Percentiles rank a stretch among this genome's conserved stretches.
Evolutionary conservation across 2,329 filamentous ascomycete species (phyloP).

Genomic region (Trichophyton schoenleinii): DNA sequence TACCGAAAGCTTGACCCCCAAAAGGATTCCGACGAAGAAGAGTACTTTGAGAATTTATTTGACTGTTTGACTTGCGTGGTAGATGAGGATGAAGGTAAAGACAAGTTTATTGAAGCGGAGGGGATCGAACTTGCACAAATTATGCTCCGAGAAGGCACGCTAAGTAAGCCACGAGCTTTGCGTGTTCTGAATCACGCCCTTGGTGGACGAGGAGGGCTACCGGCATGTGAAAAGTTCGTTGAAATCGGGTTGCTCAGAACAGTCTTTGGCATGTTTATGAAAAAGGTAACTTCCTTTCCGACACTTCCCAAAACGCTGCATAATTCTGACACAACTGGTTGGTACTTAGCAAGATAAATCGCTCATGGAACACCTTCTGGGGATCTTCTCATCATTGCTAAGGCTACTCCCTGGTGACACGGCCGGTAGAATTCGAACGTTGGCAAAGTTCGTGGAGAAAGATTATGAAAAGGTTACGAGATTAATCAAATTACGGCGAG

Average conservation of each 20-base stretch:
- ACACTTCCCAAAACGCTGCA: neutral
- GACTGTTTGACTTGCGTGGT: conserved; percentile 71
- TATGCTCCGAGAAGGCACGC: conserved; percentile 80
- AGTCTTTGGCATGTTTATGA: conserved; percentile 78
- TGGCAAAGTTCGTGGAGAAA: conserved; percentile 93
- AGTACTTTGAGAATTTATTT: conserved; percentile 90
- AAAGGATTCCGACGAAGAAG: conserved; percentile 78
- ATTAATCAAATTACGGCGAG: conserved; percentile 57
- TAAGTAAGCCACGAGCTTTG: conserved; percentile 64
- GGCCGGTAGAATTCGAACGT: conserved; percentile 62
- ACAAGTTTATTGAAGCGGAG: conserved; percentile 75
- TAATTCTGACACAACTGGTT: conserved; percentile 13
- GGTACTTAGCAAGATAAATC: conserved; percentile 45
- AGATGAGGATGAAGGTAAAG: conserved; percentile 62
- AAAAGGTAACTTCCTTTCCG: conserved; percentile 38
- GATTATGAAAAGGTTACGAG: conserved; percentile 73
- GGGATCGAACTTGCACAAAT: conserved; percentile 83
- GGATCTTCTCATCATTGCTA: conserved; percentile 72
- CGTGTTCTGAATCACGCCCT: conserved; percentile 75
- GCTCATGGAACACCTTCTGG: conserved; percentile 65
- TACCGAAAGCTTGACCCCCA: conserved; percentile 80
- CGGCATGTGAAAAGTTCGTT: conserved; percentile 63
- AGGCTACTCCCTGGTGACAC: conserved; percentile 67
- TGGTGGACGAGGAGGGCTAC: conserved; percentile 43
- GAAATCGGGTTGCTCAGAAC: conserved; percentile 75